phyloP scores from a whole-genome alignment of 2,329 filamentous ascomycete genomes.

The Claviceps sp. region DNA sequence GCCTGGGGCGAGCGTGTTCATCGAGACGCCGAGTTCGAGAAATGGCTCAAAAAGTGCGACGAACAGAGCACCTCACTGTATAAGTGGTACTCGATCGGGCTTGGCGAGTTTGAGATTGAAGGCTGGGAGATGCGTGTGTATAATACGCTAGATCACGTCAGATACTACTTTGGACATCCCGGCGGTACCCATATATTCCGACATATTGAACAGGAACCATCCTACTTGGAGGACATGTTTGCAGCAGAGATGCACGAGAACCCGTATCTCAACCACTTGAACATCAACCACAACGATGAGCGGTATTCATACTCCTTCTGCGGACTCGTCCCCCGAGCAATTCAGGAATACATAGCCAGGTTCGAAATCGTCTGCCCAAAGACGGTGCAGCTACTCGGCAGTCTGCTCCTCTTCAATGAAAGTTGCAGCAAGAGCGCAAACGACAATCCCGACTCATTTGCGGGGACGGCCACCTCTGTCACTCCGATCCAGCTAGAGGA shows the following conservation, averaged over 20 bases:
- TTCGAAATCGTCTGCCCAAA: slow-evolving; percentile 6
- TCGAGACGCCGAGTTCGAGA: neutral
- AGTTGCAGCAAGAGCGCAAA: neutral
- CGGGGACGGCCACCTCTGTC: neutral
- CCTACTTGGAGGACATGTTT: neutral
- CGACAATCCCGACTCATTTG: neutral
- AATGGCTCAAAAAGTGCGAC: neutral
- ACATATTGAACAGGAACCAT: slow-evolving; percentile 1
- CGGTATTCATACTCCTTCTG: slow-evolving; percentile 7
- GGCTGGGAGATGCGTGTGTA: neutral
- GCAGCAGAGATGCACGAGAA: too few species aligned
- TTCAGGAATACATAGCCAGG: slow-evolving; percentile 9
- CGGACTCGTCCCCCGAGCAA: slow-evolving; percentile 12
- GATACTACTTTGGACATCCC: slow-evolving; percentile 14
- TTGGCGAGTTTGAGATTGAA: neutral
- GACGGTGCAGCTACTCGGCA: slow-evolving; percentile 8
- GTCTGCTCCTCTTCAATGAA: slow-evolving; percentile 7
- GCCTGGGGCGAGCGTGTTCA: neutral
- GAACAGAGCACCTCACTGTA: neutral
- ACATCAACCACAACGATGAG: neutral
- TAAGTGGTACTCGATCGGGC: neutral
- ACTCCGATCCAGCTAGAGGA: neutral
- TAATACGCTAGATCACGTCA: neutral
- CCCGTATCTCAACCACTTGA: neutral
- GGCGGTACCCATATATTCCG: slow-evolving; percentile 17